phyloP scores from a whole-genome alignment of 176 grass and related monocot genomes.

The Avena sativa region DNA sequence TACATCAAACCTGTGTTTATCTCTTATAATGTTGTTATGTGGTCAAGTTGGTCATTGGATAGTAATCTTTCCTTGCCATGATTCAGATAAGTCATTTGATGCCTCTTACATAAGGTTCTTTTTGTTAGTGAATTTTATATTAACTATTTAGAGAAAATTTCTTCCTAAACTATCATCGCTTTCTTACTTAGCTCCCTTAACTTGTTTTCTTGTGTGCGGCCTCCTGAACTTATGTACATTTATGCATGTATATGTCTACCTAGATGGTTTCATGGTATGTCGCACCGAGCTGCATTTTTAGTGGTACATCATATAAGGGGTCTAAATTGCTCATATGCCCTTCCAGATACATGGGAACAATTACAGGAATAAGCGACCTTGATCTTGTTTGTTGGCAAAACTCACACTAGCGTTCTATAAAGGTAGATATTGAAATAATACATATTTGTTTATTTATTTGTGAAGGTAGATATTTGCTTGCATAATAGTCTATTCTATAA shows the following conservation, averaged over 20 bases:
- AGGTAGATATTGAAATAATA: slow-evolving; percentile 56
- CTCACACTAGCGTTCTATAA: slow-evolving; percentile 95
- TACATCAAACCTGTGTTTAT: slow-evolving; percentile 50
- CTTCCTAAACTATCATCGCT: slow-evolving; percentile 4
- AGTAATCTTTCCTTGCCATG: background rate
- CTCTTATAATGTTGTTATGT: slow-evolving; percentile 13
- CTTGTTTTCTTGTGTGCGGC: background rate
- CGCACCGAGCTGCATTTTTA: background rate
- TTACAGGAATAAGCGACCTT: slow-evolving; percentile 96
- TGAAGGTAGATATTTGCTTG: background rate
- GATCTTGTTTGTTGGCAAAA: slow-evolving; percentile 88
- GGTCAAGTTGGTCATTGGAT: background rate
- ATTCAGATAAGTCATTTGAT: slow-evolving; percentile 25
- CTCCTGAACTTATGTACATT: background rate
- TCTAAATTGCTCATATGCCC: slow-evolving; percentile 32
- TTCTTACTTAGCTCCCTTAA: background rate
- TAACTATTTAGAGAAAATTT: background rate
- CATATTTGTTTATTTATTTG: background rate
- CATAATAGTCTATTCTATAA: background rate
- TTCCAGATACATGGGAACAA: slow-evolving; percentile 96
- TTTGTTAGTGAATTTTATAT: slow-evolving; percentile 21
- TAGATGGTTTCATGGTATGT: background rate
- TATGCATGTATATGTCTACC: slow-evolving; percentile 11
- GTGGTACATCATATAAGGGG: background rate
- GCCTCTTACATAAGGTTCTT: background rate